Conservation (phyloP, 2,329 filamentous ascomycete species). For the Epichloe brachyelytri region DNA sequence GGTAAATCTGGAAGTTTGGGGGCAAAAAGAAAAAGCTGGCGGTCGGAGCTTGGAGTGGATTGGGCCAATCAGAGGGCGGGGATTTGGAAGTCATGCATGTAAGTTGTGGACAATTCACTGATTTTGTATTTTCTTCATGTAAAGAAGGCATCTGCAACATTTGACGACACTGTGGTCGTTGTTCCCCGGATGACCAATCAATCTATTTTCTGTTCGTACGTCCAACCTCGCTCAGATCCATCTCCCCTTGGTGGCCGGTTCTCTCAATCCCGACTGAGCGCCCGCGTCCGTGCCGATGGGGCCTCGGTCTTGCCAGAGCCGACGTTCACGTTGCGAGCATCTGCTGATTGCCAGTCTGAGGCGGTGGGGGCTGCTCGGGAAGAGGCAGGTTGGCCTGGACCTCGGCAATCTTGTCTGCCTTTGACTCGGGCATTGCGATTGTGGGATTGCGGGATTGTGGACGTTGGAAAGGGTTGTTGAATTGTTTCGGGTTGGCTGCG, state of each 20-base stretch:
- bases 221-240: conserved; percentile 47
- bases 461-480: too few relatives aligned
- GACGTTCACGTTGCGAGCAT: conserved; percentile 56
- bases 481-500: background rate
- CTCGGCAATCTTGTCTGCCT: conserved; percentile 53
- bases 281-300: conserved; percentile 36
- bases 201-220: conserved; percentile 19
- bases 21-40: background rate
- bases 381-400: conserved; percentile 62
- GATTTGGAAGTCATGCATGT: background rate
- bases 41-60: background rate
- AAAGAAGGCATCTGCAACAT: too few relatives aligned
- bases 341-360: conserved; percentile 68
- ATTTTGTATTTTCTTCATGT: too few relatives aligned
- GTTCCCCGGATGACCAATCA: too few relatives aligned
- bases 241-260: conserved; percentile 43
- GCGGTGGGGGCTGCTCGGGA: conserved; percentile 64
- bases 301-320: conserved; percentile 26
- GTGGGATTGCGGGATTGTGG: background rate
- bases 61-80: background rate
- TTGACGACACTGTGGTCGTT: too few relatives aligned
- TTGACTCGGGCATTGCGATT: conserved; percentile 31
- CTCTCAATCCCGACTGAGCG: conserved; percentile 40
- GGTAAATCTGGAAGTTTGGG: too few relatives aligned
- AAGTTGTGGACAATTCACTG: too few relatives aligned